These are phyloP conservation scores for Stephania japonica DNA, from an alignment of 164 flowering plant genomes.

Conservation along the genomic window DNA sequence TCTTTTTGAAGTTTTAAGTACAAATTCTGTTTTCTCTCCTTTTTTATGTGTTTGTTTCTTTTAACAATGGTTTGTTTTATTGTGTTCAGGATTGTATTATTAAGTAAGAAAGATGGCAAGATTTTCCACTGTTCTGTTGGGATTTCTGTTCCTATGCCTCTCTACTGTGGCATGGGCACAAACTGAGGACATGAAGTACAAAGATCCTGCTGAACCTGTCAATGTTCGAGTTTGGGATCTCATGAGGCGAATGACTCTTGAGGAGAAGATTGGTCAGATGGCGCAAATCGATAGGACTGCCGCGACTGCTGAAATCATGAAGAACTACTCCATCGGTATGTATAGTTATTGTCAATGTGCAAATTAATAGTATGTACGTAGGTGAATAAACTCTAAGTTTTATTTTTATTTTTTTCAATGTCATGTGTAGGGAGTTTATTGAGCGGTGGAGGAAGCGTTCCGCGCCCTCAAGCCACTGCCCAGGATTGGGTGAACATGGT, in stretches of 20 bases:
- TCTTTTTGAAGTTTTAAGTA: no score
- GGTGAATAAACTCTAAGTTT: no score
- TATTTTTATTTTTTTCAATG: no score
- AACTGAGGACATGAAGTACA: conserved; percentile 1
- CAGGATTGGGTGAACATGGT: conserved; percentile 4
- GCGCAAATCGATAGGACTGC: conserved; percentile 4
- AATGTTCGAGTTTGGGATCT: conserved; percentile 3
- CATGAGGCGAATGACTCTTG: background rate
- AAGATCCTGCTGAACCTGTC: conserved; percentile 7
- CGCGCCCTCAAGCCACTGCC: background rate
- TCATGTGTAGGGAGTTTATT: background rate
- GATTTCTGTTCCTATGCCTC: background rate
- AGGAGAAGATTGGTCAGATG: conserved; percentile 7
- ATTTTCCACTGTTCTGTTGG: background rate
- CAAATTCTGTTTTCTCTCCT: no score
- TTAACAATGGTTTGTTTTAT: no score
- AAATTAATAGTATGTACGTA: no score
- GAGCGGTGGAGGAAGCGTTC: background rate
- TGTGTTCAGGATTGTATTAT: no score
- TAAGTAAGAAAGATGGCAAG: background rate
- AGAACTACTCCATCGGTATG: conserved; percentile 8
- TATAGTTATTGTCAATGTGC: no score
- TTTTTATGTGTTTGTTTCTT: no score
- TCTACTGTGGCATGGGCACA: background rate
- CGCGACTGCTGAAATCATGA: conserved; percentile 3